Conservation (phyloP, 2,329 filamentous ascomycete species). For the Ceratocystis alfenasii region DNA sequence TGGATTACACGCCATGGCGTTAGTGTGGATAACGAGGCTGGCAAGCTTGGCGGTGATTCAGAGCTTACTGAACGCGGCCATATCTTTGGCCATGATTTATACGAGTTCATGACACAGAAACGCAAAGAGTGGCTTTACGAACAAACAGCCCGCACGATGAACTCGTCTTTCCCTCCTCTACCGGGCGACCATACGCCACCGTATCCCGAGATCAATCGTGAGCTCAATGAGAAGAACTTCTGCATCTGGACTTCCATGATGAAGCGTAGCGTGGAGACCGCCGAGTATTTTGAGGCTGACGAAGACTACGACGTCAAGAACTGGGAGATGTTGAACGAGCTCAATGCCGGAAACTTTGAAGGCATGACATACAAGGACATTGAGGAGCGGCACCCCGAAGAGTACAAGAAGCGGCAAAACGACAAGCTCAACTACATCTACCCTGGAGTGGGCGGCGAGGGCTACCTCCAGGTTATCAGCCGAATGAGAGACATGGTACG, state of each 20-base stretch:
- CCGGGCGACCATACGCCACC: constrained; percentile 89
- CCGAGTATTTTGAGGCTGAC: constrained; percentile 75
- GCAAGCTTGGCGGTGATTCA: constrained; percentile 86
- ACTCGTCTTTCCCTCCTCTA: constrained; percentile 74
- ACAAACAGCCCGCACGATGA: constrained; percentile 64
- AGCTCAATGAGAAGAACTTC: constrained; percentile 72
- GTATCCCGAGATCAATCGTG: constrained; percentile 69
- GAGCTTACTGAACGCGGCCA: constrained; percentile 69
- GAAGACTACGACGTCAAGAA: constrained; percentile 95
- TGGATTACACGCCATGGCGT: constrained; percentile 97
- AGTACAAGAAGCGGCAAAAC: constrained; percentile 64
- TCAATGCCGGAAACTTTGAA: constrained; percentile 86
- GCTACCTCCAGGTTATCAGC: constrained; percentile 94
- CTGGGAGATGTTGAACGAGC: constrained; percentile 94
- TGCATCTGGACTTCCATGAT: constrained; percentile 99
- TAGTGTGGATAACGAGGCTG: constrained; percentile 72
- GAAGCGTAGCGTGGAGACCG: constrained; percentile 75
- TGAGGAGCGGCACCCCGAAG: constrained; percentile 60
- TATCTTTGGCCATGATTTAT: constrained; percentile 65
- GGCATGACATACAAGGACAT: constrained; percentile 93
- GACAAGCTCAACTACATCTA: constrained; percentile 97
- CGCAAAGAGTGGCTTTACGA: constrained; percentile 70
- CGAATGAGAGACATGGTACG: constrained; percentile 89
- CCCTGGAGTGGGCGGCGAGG: constrained; percentile 87
- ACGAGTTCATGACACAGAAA: constrained; percentile 72